Evolutionary conservation across 1,139 yeast species (phyloP).

Genomic region (Candida mesenterica): DNA sequence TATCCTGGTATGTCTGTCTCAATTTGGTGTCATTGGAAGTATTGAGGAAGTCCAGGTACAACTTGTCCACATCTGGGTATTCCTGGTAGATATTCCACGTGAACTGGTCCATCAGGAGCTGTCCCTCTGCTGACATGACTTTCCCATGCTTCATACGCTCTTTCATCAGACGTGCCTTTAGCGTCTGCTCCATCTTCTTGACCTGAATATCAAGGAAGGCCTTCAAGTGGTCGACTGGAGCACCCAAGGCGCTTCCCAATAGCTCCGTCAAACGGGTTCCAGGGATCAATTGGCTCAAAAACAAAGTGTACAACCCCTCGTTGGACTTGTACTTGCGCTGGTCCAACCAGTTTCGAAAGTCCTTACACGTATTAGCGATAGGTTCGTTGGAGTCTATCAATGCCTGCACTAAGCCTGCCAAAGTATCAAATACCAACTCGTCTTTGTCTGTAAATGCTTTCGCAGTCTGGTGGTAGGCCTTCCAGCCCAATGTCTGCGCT

Average conservation of each 20-base stretch:
- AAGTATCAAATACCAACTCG: conserved; percentile 46
- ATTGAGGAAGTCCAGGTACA: conserved; percentile 60
- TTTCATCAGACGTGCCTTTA: conserved; percentile 28
- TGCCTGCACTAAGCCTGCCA: conserved; percentile 24
- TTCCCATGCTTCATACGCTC: conserved; percentile 43
- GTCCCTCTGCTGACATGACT: conserved; percentile 31
- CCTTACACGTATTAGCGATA: conserved; percentile 47
- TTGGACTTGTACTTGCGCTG: conserved; percentile 31
- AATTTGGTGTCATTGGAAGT: conserved; percentile 59
- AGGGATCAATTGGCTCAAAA: conserved; percentile 58
- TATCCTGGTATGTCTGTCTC: conserved; percentile 61
- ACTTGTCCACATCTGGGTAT: conserved; percentile 46
- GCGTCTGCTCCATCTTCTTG: conserved; percentile 37
- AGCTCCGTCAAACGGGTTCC: conserved; percentile 58
- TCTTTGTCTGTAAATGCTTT: conserved; percentile 34
- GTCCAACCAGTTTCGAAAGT: conserved; percentile 45
- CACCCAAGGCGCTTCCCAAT: conserved; percentile 50
- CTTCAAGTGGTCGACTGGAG: conserved; percentile 48
- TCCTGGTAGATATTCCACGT: conserved; percentile 50
- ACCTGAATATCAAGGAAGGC: conserved; percentile 49
- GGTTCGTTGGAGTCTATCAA: conserved; percentile 34
- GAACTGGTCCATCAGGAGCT: conserved; percentile 34
- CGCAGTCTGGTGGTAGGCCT: conserved; percentile 55
- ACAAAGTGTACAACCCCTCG: conserved; percentile 39
- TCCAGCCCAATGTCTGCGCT: conserved; percentile 69